A percentile compares a stretch with the other conserved stretches of the same genome.
phyloP scores from a whole-genome alignment of 1,284 basidiomycete genomes.

The Rhodofomes roseus region DNA sequence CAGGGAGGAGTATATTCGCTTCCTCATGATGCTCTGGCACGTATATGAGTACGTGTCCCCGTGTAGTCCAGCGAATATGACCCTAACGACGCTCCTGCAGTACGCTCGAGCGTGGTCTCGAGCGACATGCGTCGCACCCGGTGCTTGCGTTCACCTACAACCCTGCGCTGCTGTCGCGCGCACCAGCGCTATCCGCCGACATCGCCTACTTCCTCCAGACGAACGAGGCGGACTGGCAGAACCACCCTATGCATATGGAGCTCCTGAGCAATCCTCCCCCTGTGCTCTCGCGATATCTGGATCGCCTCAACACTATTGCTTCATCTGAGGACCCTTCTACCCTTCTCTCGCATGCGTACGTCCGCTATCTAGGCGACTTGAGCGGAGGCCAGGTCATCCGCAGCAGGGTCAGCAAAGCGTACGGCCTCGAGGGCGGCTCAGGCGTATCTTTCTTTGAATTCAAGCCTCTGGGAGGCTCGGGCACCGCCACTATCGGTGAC shows the following conservation, averaged over 20 bases:
- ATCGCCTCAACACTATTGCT: constrained; percentile 44
- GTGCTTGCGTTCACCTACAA: constrained; percentile 69
- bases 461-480: constrained; percentile 46
- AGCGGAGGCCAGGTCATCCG: constrained; percentile 79
- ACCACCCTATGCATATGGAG: constrained; percentile 48
- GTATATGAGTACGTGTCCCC: constrained; percentile 64
- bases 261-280: constrained; percentile 45
- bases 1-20: constrained; percentile 65
- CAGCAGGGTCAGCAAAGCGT: constrained; percentile 61
- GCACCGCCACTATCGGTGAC: constrained; percentile 47
- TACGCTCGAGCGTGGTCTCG: constrained; percentile 63
- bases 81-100: constrained; percentile 13
- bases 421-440: constrained; percentile 50
- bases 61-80: background rate
- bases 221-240: constrained; percentile 48
- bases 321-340: constrained; percentile 44
- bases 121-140: constrained; percentile 57
- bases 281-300: constrained; percentile 51
- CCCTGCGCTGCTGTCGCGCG: constrained; percentile 62
- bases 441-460: constrained; percentile 77
- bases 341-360: constrained; percentile 78
- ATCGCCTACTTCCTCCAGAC: constrained; percentile 63
- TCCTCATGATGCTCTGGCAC: constrained; percentile 75
- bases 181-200: constrained; percentile 57
- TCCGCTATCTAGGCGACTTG: constrained; percentile 84